Conservation (phyloP, 176 grass and related monocot species). For the Panicum miliaceum region DNA sequence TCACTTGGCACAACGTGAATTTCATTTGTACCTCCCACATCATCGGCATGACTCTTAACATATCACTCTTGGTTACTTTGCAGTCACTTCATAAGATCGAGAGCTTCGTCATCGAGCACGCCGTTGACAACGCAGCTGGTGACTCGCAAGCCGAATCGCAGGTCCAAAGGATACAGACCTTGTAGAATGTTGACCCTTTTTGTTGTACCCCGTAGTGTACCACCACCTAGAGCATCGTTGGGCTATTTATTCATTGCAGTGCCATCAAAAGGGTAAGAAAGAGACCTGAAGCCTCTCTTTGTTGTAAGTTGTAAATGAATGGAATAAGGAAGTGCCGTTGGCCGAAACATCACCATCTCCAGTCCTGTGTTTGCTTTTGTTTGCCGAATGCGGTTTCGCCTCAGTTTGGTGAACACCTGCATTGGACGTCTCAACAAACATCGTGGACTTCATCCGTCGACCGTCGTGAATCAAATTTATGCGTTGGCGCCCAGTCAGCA, state of each 20-base stretch:
- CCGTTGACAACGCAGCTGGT: constrained; percentile 8
- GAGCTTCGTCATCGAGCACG: constrained; percentile 44
- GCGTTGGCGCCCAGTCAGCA: not conserved
- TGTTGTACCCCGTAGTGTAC: constrained; percentile 35
- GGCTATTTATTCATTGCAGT: constrained; percentile 45
- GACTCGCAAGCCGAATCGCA: constrained; percentile 35
- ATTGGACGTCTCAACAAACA: not conserved
- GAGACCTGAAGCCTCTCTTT: constrained; percentile 5
- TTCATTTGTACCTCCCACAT: not conserved
- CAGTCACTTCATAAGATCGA: constrained; percentile 77
- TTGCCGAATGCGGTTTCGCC: not conserved
- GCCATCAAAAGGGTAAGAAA: not conserved
- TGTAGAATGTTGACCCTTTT: constrained; percentile 41
- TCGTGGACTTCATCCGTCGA: not conserved
- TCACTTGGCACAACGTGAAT: not conserved
- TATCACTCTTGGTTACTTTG: constrained; percentile 16
- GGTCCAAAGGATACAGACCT: constrained; percentile 33
- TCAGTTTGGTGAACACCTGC: not conserved
- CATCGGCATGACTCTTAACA: constrained; percentile 22
- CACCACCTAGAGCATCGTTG: constrained; percentile 7
- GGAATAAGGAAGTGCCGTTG: constrained; percentile 32
- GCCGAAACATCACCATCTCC: constrained; percentile 33
- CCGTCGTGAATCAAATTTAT: not conserved
- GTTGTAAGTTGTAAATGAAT: constrained; percentile 42
- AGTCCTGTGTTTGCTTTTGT: not conserved